A percentile compares a stretch with the other conserved stretches of the same genome.
These are phyloP conservation scores for Trichoderma breve DNA, from an alignment of 2,329 filamentous ascomycete species.

Conservation along the genomic window DNA sequence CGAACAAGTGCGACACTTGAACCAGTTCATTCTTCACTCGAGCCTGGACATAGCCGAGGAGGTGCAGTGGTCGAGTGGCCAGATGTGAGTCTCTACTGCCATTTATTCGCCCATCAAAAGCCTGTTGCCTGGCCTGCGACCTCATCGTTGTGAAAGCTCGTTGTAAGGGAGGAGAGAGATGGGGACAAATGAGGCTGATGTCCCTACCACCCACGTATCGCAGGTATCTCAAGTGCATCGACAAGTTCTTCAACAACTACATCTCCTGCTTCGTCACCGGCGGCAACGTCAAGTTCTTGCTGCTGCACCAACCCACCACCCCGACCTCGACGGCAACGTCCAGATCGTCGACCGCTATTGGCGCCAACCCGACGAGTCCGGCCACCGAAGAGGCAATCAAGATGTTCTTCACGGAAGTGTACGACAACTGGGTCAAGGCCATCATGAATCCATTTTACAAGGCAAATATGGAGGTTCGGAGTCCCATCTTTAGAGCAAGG, in stretches of 20 bases:
- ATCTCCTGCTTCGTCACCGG: constrained; percentile 93
- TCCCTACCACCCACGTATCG: background rate
- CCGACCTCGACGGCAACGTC: constrained; percentile 43
- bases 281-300: constrained; percentile 88
- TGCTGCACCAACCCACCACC: constrained; percentile 76
- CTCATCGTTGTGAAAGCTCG: background rate
- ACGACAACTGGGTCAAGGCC: constrained; percentile 95
- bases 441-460: constrained; percentile 96
- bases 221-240: constrained; percentile 94
- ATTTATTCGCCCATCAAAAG: too few species aligned
- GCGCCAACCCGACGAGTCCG: constrained; percentile 79
- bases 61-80: constrained; percentile 84
- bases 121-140: background rate
- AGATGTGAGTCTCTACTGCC: constrained; percentile 59
- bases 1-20: constrained; percentile 86
- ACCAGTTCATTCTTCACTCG: constrained; percentile 95
- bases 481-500: constrained; percentile 77
- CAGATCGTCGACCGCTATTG: constrained; percentile 66
- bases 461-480: constrained; percentile 79
- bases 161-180: background rate
- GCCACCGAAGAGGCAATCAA: constrained; percentile 94
- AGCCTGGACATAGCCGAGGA: constrained; percentile 95
- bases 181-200: background rate
- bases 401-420: constrained; percentile 92
- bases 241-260: constrained; percentile 95